Evolutionary conservation across 495 filamentous ascomycete species (phyloP), one percentile per base, ranked within the genome.

Genomic region (Sphaerosporella brunnea): DNA sequence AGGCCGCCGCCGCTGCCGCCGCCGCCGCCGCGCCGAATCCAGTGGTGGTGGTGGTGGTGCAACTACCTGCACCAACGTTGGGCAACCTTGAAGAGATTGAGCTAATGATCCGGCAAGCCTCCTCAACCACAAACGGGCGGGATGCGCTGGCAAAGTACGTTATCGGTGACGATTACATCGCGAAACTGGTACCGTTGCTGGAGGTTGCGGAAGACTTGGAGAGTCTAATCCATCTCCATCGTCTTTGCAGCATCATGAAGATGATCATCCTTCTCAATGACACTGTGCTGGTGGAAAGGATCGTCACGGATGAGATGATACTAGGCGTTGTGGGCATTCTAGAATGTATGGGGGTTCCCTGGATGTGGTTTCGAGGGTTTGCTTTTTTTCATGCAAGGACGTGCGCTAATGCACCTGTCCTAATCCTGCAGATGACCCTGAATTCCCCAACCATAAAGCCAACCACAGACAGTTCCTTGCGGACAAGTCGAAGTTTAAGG

Each of bases 221-320:
- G 61, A 85, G 80, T 51, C 65, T 93, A 24, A 58, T 71, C 0
- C 87, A 95, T 56, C 68, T 97, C 23, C 92, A 96, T 60, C 73
- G 80, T 23, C 67, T 97, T 18, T 97, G 90, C 76, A 93, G 85
- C 59, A 93, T 97, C 62, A 93, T 94, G 85, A 97, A 97, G 68
- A 81, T 77, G 45, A 72, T 95, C 28, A 84, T 97, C 40, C 69
- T 96, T 36, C 73, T 97, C 19, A 97, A 97, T 62, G 92, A 97
- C 58, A 93, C 79, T 28, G 68, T 75, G 47, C 93, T 97, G 49
- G 93, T 97, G 51, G 90, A 97, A 61, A 77, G 80, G 39, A 82
- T 86, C 37, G 88, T 97, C 5, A 82, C 80, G 5, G 92, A 97
- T 65, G 75, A 82, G 24, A 74, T 86, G 50, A 78, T 96, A 35